phyloP scores from a whole-genome alignment of 805 yeast species.

The Schizosaccharomyces lindneri region DNA sequence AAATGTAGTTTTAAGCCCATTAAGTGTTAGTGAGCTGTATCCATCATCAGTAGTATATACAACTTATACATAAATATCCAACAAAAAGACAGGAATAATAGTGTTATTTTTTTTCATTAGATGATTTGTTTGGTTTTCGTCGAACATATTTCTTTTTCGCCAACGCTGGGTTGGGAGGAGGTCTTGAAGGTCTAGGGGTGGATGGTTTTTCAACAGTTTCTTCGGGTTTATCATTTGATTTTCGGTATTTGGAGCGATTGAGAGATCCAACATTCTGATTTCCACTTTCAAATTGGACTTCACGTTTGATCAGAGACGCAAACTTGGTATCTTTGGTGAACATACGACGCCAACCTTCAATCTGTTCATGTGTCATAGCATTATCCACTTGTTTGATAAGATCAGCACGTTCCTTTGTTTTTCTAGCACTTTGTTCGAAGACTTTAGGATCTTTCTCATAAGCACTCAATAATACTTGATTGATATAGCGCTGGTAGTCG shows the following conservation, averaged over 20 bases:
- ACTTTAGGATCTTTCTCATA: not conserved
- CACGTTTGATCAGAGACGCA: not conserved
- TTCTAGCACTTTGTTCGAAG: not conserved
- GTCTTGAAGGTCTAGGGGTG: not conserved
- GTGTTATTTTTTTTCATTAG: not conserved
- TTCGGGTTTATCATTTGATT: not conserved
- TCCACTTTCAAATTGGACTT: not conserved
- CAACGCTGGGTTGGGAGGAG: not conserved
- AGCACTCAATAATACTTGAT: not conserved
- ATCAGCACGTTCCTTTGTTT: not conserved
- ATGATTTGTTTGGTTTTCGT: not conserved
- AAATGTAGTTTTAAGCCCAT: too few species aligned
- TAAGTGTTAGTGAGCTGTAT: too few species aligned
- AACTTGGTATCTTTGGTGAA: not conserved
- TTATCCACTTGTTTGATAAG: not conserved
- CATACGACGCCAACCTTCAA: not conserved
- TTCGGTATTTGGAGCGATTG: not conserved
- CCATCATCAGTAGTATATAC: too few species aligned
- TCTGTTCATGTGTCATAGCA: not conserved
- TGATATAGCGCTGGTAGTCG: not conserved
- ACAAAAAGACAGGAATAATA: not conserved
- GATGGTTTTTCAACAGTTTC: not conserved
- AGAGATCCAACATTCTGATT: not conserved
- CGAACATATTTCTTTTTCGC: not conserved
- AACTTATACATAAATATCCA: too few species aligned